phyloP scores from a whole-genome alignment of 495 filamentous ascomycete genomes.

The Penicillium simplicissimum region DNA sequence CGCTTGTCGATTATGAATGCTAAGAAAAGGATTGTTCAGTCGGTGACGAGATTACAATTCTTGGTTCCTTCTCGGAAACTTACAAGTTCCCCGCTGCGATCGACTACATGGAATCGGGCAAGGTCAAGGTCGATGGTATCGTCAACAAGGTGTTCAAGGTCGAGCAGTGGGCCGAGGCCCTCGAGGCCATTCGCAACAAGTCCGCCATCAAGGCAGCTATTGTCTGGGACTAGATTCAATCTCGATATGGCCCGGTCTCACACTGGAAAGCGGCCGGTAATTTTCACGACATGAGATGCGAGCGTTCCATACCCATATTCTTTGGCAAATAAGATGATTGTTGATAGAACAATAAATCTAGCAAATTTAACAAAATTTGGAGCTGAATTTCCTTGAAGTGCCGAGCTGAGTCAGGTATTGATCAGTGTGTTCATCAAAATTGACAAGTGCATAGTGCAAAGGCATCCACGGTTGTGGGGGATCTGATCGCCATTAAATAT shows the following conservation, averaged over 20 bases:
- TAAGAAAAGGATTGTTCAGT: too few relatives aligned
- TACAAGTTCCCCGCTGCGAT: conserved; percentile 75
- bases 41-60: conserved; percentile 65
- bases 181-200: conserved; percentile 58
- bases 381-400: too few relatives aligned
- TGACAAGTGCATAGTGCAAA: neutral
- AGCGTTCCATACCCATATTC: neutral
- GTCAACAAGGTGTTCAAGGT: conserved; percentile 54
- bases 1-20: too few relatives aligned
- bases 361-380: neutral
- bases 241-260: neutral
- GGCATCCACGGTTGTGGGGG: neutral
- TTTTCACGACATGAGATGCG: neutral
- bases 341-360: conserved; percentile 2
- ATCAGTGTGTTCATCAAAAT: neutral
- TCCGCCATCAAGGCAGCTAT: conserved; percentile 71
- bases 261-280: neutral
- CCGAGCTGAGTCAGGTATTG: too few relatives aligned
- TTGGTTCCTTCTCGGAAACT: conserved; percentile 68
- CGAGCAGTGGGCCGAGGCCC: conserved; percentile 46
- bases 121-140: conserved; percentile 59
- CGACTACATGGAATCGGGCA: conserved; percentile 66
- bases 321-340: conserved; percentile 4
- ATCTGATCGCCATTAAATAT: neutral
- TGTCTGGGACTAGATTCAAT: conserved; percentile 57